Conservation (phyloP, 2,329 filamentous ascomycete species). For the Beauveria varroae region DNA sequence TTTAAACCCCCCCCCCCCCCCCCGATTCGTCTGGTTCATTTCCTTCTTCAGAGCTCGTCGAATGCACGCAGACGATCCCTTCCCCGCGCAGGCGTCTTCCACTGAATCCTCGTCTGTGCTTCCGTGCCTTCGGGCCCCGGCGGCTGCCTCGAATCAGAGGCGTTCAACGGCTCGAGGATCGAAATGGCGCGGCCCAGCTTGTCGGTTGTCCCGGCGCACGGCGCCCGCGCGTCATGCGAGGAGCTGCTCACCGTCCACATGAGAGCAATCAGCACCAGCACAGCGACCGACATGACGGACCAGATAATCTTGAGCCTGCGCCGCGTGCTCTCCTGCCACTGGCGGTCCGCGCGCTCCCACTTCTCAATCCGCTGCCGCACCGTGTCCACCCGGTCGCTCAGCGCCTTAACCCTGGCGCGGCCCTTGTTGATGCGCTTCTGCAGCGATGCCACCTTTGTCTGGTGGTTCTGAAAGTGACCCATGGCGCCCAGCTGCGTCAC, state of each 20-base stretch:
- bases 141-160: conserved; percentile 13
- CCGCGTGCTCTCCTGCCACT: conserved; percentile 62
- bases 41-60: conserved; percentile 35
- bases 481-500: conserved; percentile 52
- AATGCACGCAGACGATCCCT: conserved; percentile 35
- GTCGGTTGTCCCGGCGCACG: background rate
- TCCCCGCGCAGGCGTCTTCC: conserved; percentile 21
- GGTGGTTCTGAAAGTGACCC: conserved; percentile 56
- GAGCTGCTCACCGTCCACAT: conserved; percentile 23
- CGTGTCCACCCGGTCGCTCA: conserved; percentile 56
- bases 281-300: conserved; percentile 45
- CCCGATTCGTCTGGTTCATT: background rate
- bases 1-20: too few relatives aligned
- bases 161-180: conserved; percentile 12
- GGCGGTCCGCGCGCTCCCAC: conserved; percentile 59
- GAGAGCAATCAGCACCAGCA: conserved; percentile 41
- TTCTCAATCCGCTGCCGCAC: conserved; percentile 57
- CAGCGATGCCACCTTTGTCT: conserved; percentile 53
- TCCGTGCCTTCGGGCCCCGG: conserved; percentile 15
- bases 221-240: background rate
- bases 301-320: conserved; percentile 55
- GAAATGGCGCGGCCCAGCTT: conserved; percentile 8
- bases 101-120: conserved; percentile 15
- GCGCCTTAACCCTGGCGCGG: conserved; percentile 48
- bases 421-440: conserved; percentile 54